These are phyloP conservation scores for Tolypocladium pustulatum DNA, from an alignment of 2,329 filamentous ascomycete species.

Conservation along the genomic window DNA sequence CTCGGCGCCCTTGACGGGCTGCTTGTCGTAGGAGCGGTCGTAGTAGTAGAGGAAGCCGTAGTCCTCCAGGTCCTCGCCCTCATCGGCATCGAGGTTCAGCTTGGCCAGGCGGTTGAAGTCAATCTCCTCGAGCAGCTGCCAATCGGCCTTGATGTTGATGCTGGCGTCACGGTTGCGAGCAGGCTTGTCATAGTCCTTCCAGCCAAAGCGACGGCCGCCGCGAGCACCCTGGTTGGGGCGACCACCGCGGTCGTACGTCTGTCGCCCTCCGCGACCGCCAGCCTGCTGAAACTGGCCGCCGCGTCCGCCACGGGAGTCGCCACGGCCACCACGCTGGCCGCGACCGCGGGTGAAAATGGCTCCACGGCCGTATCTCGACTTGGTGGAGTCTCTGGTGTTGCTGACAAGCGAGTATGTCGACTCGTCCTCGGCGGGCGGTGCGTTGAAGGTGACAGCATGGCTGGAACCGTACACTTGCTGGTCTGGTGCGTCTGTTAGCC, in stretches of 20 bases:
- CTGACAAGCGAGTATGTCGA: conserved; percentile 96
- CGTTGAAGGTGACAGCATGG: conserved; percentile 75
- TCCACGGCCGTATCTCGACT: conserved; percentile 80
- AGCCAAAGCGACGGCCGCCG: conserved; percentile 82
- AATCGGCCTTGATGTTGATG: conserved; percentile 92
- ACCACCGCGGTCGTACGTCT: conserved; percentile 62
- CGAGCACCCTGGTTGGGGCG: conserved; percentile 56
- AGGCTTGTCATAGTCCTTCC: conserved; percentile 99
- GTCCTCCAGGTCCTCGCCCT: conserved; percentile 88
- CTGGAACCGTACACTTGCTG: conserved; percentile 96
- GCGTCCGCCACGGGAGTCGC: conserved; percentile 48
- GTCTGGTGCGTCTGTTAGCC: conserved; percentile 39
- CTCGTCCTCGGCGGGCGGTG: conserved; percentile 89
- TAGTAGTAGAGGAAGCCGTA: conserved; percentile 99
- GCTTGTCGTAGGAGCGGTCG: conserved; percentile 90
- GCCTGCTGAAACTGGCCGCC: conserved; percentile 59
- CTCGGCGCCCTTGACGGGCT: conserved; percentile 79
- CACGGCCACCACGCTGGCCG: conserved; percentile 63
- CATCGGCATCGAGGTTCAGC: conserved; percentile 88
- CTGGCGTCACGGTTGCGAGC: conserved; percentile 91
- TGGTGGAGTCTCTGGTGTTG: conserved; percentile 77
- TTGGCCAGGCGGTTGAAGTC: conserved; percentile 93
- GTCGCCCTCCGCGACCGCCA: conserved; percentile 56
- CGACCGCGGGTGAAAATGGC: conserved; percentile 84
- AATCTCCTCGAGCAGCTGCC: conserved; percentile 94